Evolutionary conservation across 176 grass and related monocot genomes (phyloP).

Genomic region (Paspalum vaginatum): DNA sequence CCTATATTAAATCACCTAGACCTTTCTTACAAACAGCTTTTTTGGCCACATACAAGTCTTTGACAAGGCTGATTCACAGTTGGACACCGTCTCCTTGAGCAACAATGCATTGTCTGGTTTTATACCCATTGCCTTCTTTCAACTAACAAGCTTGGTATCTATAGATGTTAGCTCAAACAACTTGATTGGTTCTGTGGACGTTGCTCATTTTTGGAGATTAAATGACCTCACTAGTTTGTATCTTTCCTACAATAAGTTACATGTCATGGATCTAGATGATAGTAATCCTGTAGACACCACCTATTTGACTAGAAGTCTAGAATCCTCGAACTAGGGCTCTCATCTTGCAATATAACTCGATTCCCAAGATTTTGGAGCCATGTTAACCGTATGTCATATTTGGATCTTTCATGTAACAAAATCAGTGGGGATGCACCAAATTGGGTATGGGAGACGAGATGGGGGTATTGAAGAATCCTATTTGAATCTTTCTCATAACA

Average conservation of each 20-base stretch:
- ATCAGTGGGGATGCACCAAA: constrained; percentile 41
- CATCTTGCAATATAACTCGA: constrained; percentile 28
- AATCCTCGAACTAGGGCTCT: background rate
- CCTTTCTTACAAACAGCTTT: constrained; percentile 8
- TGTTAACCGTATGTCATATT: background rate
- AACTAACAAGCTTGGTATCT: background rate
- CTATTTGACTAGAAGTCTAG: background rate
- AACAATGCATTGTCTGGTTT: background rate
- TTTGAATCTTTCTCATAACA: constrained; percentile 29
- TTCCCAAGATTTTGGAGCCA: background rate
- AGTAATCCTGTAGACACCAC: no score
- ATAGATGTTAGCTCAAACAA: constrained; percentile 2
- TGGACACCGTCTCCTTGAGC: background rate
- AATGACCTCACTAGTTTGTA: background rate
- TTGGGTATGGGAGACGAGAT: constrained; percentile 38
- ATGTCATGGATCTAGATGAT: constrained; percentile 4
- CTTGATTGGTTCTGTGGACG: constrained; percentile 29
- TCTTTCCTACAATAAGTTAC: constrained; percentile 40
- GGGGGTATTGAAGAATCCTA: background rate
- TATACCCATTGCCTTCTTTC: constrained; percentile 2
- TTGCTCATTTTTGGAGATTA: background rate
- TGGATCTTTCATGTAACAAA: constrained; percentile 40
- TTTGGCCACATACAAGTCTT: background rate
- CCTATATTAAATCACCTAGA: background rate
- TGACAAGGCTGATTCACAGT: background rate